phyloP scores from a whole-genome alignment of 495 filamentous ascomycete species.

The Monascus purpureus region DNA sequence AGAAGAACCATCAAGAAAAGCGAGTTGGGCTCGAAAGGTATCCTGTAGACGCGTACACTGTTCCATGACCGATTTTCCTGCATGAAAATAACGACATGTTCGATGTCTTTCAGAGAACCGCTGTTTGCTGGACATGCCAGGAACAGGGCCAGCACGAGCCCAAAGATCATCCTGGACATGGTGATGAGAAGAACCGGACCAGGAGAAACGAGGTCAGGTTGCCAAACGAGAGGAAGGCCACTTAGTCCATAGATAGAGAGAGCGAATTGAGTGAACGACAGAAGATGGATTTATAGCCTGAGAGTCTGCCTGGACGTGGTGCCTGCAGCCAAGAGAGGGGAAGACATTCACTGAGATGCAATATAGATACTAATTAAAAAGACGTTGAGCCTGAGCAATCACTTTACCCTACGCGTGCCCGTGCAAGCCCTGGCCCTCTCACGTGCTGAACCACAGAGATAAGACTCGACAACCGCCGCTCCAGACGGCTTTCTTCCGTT shows the following conservation, averaged over 20 bases:
- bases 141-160: slow-evolving; percentile 8
- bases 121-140: slow-evolving; percentile 14
- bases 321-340: too few species aligned
- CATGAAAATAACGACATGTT: slow-evolving; percentile 48
- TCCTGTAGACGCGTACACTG: slow-evolving; percentile 11
- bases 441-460: not conserved
- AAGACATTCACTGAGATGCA: too few species aligned
- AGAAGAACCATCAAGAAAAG: not conserved
- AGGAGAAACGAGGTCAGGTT: not conserved
- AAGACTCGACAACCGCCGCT: not conserved
- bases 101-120: slow-evolving; percentile 35
- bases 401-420: too few species aligned
- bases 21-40: not conserved
- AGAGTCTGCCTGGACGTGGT: too few species aligned
- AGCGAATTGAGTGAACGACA: too few species aligned
- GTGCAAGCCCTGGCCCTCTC: too few species aligned
- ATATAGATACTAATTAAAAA: not conserved
- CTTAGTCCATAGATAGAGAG: too few species aligned
- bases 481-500: too few species aligned
- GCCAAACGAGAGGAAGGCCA: too few species aligned
- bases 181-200: not conserved
- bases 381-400: not conserved
- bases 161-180: slow-evolving; percentile 8
- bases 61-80: slow-evolving; percentile 36
- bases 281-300: too few species aligned